phyloP scores from a whole-genome alignment of 768 basidiomycete genomes.

The button mushroom (Agaricus bisporus) region DNA sequence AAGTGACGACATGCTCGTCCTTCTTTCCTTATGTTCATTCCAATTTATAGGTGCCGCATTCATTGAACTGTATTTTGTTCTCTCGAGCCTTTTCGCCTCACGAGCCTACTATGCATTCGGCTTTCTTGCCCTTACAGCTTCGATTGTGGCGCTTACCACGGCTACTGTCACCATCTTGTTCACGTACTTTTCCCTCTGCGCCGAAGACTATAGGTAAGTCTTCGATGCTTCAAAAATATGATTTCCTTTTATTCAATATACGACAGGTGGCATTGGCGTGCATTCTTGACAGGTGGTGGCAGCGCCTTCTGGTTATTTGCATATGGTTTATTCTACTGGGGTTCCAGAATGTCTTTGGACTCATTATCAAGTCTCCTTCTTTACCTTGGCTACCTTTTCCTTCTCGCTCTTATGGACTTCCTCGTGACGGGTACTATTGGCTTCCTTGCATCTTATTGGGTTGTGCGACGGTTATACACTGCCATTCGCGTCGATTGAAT shows the following conservation, averaged over 20 bases:
- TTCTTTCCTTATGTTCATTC: background rate
- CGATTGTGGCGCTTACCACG: constrained; percentile 78
- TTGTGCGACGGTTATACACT: constrained; percentile 76
- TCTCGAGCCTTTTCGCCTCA: constrained; percentile 88
- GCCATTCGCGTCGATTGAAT: constrained; percentile 71
- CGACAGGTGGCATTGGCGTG: constrained; percentile 93
- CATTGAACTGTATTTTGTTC: constrained; percentile 89
- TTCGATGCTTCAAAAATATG: background rate
- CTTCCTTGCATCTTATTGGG: constrained; percentile 88
- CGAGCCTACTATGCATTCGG: constrained; percentile 96
- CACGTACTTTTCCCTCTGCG: constrained; percentile 87
- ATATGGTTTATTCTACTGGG: constrained; percentile 89
- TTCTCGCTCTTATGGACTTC: constrained; percentile 82
- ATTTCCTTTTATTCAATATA: background rate
- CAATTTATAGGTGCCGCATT: constrained; percentile 73
- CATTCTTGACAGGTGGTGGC: constrained; percentile 89
- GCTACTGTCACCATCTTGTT: constrained; percentile 88
- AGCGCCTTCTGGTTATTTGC: constrained; percentile 87
- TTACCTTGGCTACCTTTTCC: constrained; percentile 86
- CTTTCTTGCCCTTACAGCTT: constrained; percentile 83
- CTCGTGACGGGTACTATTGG: constrained; percentile 88
- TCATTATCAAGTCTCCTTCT: constrained; percentile 76
- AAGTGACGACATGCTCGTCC: constrained; percentile 11
- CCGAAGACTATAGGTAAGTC: constrained; percentile 85
- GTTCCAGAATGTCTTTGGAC: constrained; percentile 77